A percentile compares a stretch with the other conserved stretches of the same genome.
Conservation (phyloP, 164 flowering plant species). For the Umbilicus rupestris region DNA sequence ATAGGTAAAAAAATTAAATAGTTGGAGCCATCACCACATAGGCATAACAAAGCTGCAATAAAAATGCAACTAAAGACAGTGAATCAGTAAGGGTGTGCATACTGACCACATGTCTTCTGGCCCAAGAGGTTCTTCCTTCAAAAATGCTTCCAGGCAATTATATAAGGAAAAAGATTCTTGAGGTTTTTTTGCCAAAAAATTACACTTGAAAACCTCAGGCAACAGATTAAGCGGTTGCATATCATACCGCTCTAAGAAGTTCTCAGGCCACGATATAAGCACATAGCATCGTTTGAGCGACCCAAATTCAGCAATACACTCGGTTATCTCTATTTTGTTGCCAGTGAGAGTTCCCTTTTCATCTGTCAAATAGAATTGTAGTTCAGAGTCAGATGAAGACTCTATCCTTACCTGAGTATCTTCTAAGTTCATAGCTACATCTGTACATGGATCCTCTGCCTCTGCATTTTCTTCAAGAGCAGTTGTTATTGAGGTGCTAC, state of each 20-base stretch:
- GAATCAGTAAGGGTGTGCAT: slow-evolving; percentile 11
- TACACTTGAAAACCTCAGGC: slow-evolving; percentile 67
- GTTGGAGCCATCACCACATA: neutral
- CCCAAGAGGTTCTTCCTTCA: slow-evolving; percentile 95
- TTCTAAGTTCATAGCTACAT: slow-evolving; percentile 14
- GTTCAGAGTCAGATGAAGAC: slow-evolving; percentile 22
- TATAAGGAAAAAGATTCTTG: slow-evolving; percentile 77
- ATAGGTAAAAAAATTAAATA: neutral
- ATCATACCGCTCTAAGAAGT: slow-evolving; percentile 39
- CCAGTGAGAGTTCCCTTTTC: slow-evolving; percentile 44
- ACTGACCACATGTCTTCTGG: slow-evolving; percentile 98
- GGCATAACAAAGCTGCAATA: neutral
- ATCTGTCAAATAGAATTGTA: slow-evolving; percentile 52
- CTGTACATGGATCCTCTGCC: slow-evolving; percentile 13
- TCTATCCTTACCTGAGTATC: slow-evolving; percentile 1
- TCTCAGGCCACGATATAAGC: slow-evolving; percentile 58
- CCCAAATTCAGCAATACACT: slow-evolving; percentile 23
- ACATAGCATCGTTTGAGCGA: slow-evolving; percentile 34
- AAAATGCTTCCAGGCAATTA: slow-evolving; percentile 85
- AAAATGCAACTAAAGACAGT: neutral
- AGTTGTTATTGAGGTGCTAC: slow-evolving; percentile 18
- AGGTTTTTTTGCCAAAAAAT: slow-evolving; percentile 43
- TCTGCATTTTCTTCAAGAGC: slow-evolving; percentile 27
- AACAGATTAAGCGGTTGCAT: slow-evolving; percentile 34
- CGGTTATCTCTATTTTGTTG: slow-evolving; percentile 37